Evolutionary conservation across 169 alveolate genomes (phyloP), one percentile per base, ranked within the genome.

Genomic region (Perkinsus olseni): DNA sequence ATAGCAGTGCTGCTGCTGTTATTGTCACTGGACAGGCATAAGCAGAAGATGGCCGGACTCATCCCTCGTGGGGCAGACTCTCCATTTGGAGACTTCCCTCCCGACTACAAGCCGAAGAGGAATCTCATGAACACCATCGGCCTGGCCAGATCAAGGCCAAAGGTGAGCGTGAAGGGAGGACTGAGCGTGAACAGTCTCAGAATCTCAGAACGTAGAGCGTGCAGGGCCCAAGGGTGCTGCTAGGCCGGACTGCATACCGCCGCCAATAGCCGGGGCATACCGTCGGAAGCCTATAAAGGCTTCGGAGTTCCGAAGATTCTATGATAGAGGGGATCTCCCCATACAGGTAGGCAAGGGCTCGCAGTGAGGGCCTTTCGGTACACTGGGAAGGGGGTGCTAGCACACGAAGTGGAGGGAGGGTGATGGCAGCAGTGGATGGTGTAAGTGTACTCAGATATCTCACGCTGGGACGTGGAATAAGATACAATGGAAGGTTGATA

Each of bases 311-410:
- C 93, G 95, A 36, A 93, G 94, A 31, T 94, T 96, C 95, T 97
- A 98, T 95, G 99, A 98, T 94, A 95, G 99, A 93, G 99, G 99
- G 28, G 99, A 98, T 94, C 91, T 97, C 74, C 99, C 99, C 24
- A 96, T 98, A 36, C 96, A 96, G 93, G 96, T 97, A 45, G 97
- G 96, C 74, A 8, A 91, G 91, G 10, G 45, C 0, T 91, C 74
- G 92, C 50, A n/a, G 11, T 34, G 38, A 10, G 38, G 20, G 6
- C 40, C 8, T 39, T 45, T n/a, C n/a, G n/a, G n/a, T 51, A 8
- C 28, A n/a, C 3, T 3, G 1, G 74, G 1, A 0, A 21, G 74
- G 0, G 74, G 36, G 91, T 34, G 38, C 38, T 21, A 20, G 24
- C 92, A 34, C 24, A 31, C 24, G 24, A 48, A 17, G 48, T 45